A percentile compares a stretch with the other conserved stretches of the same genome.
phyloP scores from a whole-genome alignment of 768 basidiomycete species.

The Rhodotorula toruloides region DNA sequence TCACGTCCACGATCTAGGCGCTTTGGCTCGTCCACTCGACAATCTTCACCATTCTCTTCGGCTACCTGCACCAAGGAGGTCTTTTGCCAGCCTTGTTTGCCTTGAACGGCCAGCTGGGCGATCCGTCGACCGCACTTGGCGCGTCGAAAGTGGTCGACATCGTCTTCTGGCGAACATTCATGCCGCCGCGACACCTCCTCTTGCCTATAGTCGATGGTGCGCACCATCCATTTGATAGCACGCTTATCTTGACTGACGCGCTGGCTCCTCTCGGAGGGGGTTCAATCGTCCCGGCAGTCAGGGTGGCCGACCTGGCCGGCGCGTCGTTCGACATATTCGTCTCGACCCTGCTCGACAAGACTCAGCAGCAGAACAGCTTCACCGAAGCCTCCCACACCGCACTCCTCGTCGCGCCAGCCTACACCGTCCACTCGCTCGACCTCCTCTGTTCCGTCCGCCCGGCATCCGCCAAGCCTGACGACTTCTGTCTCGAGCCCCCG shows the following conservation, averaged over 20 bases:
- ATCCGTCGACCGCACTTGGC: background rate
- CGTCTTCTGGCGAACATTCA: conserved; percentile 39
- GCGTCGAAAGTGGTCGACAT: background rate
- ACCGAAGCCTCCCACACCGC: background rate
- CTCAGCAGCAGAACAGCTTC: background rate
- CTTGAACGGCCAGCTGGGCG: conserved; percentile 13
- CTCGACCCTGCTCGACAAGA: background rate
- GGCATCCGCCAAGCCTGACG: background rate
- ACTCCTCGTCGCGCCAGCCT: conserved; percentile 25
- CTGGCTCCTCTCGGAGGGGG: background rate
- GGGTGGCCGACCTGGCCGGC: conserved; percentile 26
- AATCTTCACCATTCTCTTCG: conserved; percentile 29
- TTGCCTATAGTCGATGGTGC: background rate
- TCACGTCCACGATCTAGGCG: background rate
- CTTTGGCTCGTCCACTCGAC: conserved; percentile 24
- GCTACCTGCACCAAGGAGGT: conserved; percentile 38
- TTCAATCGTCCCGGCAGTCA: background rate
- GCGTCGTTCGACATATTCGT: background rate
- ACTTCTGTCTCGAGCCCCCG: background rate
- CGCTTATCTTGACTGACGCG: background rate
- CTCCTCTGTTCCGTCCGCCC: background rate
- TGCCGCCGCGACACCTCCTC: conserved; percentile 37
- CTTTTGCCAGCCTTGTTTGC: conserved; percentile 20
- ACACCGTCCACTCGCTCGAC: conserved; percentile 3
- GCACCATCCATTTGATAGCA: too few species aligned